Percentiles rank a stretch among this genome's conserved stretches.
phyloP scores from a whole-genome alignment of 768 basidiomycete genomes.

The Boletus sp. region DNA sequence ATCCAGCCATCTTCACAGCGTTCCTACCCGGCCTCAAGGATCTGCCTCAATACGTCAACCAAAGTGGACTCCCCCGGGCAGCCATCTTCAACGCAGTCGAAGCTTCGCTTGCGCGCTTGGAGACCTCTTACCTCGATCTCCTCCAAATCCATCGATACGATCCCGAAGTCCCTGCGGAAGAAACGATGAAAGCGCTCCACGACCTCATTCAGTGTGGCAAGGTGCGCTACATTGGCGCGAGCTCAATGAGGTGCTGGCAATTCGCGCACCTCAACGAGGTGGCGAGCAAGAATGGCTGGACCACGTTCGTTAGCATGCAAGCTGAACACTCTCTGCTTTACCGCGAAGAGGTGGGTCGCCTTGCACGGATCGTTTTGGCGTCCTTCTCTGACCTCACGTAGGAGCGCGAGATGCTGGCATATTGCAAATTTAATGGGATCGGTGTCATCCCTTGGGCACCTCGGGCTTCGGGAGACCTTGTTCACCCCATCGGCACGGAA shows the following conservation, averaged over 20 bases:
- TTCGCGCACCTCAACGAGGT: conserved; percentile 43
- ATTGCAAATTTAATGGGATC: conserved; percentile 44
- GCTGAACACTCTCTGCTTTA: conserved; percentile 52
- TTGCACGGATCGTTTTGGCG: background rate
- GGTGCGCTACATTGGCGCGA: conserved; percentile 42
- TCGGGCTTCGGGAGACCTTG: conserved; percentile 39
- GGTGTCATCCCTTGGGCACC: conserved; percentile 41
- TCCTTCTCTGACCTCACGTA: conserved; percentile 7
- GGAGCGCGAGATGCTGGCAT: conserved; percentile 47
- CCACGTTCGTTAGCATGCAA: conserved; percentile 51
- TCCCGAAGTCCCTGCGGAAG: background rate
- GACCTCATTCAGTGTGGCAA: no score
- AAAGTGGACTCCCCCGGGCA: conserved; percentile 28
- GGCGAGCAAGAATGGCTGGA: conserved; percentile 32
- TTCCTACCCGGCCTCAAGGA: background rate
- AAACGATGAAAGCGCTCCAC: conserved; percentile 39
- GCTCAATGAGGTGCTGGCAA: conserved; percentile 46
- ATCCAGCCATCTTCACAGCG: background rate
- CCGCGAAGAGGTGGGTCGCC: conserved; percentile 43
- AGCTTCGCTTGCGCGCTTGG: conserved; percentile 30
- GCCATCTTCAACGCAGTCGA: conserved; percentile 35
- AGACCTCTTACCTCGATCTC: conserved; percentile 36
- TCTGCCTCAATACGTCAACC: conserved; percentile 22
- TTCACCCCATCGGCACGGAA: conserved; percentile 34
- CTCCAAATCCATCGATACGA: conserved; percentile 38